phyloP scores from a whole-genome alignment of 148 eudicot species.

The Heliosperma pusillum region DNA sequence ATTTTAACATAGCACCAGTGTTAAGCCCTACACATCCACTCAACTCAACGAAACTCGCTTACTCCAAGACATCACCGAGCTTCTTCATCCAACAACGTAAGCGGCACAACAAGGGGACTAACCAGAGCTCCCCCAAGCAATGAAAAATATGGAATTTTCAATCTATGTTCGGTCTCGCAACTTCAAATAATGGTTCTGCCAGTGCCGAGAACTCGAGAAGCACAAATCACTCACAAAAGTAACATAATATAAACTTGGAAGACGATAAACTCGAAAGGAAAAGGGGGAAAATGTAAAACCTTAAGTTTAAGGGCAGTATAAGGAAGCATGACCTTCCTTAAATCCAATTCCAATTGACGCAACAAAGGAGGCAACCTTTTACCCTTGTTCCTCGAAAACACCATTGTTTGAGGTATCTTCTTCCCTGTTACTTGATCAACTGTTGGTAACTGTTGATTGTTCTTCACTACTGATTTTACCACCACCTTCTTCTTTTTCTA shows the following conservation, averaged over 20 bases:
- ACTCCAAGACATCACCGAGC: too few species aligned
- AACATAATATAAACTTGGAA: background rate
- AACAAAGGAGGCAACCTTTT: conserved; percentile 55
- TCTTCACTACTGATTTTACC: conserved; percentile 45
- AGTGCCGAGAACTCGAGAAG: background rate
- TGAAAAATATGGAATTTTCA: too few species aligned
- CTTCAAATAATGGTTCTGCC: too few species aligned
- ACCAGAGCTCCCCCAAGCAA: too few species aligned
- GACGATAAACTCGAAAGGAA: background rate
- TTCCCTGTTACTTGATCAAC: conserved; percentile 83
- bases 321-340: conserved; percentile 88
- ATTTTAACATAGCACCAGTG: background rate
- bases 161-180: too few species aligned
- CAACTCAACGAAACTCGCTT: background rate
- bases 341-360: conserved; percentile 63
- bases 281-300: conserved; percentile 31
- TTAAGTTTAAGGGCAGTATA: conserved; percentile 85
- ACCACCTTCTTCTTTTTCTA: conserved; percentile 38
- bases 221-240: background rate
- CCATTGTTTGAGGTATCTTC: conserved; percentile 83
- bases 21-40: background rate
- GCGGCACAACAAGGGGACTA: too few species aligned
- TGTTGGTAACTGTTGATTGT: conserved; percentile 38
- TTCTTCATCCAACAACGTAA: too few species aligned
- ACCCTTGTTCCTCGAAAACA: conserved; percentile 61